Percentiles rank a stretch among this genome's conserved stretches.
phyloP scores from a whole-genome alignment of 768 basidiomycete genomes.

The Amylocystis lapponica region DNA sequence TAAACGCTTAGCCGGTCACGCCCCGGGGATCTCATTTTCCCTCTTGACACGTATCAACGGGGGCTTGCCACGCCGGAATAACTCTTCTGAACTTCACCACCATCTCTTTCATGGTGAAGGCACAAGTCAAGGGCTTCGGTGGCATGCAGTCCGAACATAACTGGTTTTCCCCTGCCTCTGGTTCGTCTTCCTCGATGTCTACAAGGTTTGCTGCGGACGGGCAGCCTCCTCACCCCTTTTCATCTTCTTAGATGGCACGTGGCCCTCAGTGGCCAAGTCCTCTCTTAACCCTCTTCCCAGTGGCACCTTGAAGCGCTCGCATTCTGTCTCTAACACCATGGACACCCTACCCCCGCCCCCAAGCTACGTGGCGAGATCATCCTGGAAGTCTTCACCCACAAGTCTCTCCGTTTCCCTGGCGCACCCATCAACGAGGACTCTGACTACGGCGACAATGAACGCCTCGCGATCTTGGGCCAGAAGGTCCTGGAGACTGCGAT shows the following conservation, averaged over 20 bases:
- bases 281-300: slow-evolving; percentile 13
- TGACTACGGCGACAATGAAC: slow-evolving; percentile 53
- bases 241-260: slow-evolving; percentile 18
- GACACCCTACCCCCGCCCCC: slow-evolving; percentile 39
- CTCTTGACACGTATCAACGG: not conserved
- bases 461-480: slow-evolving; percentile 54
- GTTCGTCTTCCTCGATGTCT: slow-evolving; percentile 1
- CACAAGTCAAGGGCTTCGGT: slow-evolving; percentile 18
- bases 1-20: too few species aligned
- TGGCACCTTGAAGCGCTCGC: slow-evolving; percentile 35
- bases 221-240: not conserved
- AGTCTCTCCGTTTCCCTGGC: slow-evolving; percentile 43
- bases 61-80: not conserved
- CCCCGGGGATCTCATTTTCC: not conserved
- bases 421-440: slow-evolving; percentile 18
- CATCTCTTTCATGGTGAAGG: slow-evolving; percentile 17
- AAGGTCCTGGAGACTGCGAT: slow-evolving; percentile 47
- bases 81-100: not conserved
- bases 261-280: slow-evolving; percentile 17
- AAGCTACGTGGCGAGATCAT: slow-evolving; percentile 47
- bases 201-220: not conserved
- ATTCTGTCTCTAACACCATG: slow-evolving; percentile 20
- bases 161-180: slow-evolving; percentile 10
- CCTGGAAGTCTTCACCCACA: slow-evolving; percentile 68
- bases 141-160: slow-evolving; percentile 20